Evolutionary conservation across 495 filamentous ascomycete species (phyloP), one percentile per base, ranked within the genome.

Genomic region (Daldinia childiae): DNA sequence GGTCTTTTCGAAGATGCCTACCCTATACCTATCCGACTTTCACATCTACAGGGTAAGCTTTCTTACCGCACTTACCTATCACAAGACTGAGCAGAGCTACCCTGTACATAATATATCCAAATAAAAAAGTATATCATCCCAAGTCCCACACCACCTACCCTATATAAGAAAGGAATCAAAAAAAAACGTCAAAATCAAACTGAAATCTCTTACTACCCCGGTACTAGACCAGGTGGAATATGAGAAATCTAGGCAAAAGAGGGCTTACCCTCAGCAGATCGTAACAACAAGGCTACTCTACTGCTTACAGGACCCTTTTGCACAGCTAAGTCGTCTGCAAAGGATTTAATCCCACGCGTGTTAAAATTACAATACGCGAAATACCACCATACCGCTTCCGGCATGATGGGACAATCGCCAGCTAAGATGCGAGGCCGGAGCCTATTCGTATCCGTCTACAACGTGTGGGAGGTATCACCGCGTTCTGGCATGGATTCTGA

Each of bases 371-470:
- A 55, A 55, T 55, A 30, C 51, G 51, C 51, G 51, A 55, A 55
- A 55, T 55, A 55, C 51, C 27, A 30, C 24, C 51, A 17, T n/a
- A 26, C 26, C 51, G 51, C 51, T 55, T 55, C 51, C 51, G 51
- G 26, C 51, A n/a, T 21, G 51, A 55, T 30, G 27, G 51, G 14
- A n/a, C 7, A 55, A 29, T 55, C 51, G 51, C 51, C 51, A 55
- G 51, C 51, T 86, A 77, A 77, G 82, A 80, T 85, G 74, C 82
- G 81, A 79, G 80, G 79, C 82, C 82, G 76, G 80, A 84, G 80
- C 85, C 85, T 90, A 89, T 89, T 88, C 85, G 82, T 86, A 87
- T 88, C 82, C 87, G 77, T 84, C 82, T 89, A 88, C 85, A 82
- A 87, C 82, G 84, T 87, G 84, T 86, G 80, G 84, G 80, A 81